Conservation (phyloP, 1,284 basidiomycete genomes). For the Tylopilus sp. region DNA sequence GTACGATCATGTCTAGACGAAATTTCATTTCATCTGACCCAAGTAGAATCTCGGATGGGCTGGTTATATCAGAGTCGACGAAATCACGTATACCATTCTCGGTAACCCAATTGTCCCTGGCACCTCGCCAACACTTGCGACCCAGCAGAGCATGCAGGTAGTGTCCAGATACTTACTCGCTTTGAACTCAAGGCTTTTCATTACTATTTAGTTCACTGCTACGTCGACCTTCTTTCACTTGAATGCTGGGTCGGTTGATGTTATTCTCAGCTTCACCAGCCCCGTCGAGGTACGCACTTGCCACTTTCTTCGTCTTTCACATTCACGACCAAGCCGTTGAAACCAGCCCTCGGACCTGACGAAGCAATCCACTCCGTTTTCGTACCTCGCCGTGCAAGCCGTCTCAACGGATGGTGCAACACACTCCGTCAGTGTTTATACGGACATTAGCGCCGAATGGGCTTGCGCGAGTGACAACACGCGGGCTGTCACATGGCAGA, state of each 20-base stretch:
- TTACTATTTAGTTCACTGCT: conserved; percentile 62
- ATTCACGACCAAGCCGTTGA: neutral
- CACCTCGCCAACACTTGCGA: conserved; percentile 54
- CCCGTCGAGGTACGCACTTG: conserved; percentile 64
- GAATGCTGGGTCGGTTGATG: conserved; percentile 70
- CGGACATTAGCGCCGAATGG: conserved; percentile 77
- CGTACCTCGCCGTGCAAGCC: conserved; percentile 69
- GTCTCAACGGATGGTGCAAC: conserved; percentile 63
- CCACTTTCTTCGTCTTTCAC: neutral
- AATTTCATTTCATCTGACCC: conserved; percentile 13
- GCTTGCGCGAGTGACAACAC: conserved; percentile 67
- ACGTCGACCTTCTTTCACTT: conserved; percentile 72
- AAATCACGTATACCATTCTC: conserved; percentile 67
- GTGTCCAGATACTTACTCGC: conserved; percentile 1
- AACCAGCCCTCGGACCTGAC: conserved; percentile 64
- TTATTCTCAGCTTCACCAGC: conserved; percentile 74
- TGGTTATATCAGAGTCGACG: conserved; percentile 72
- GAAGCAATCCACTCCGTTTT: conserved; percentile 70
- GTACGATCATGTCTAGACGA: conserved; percentile 45
- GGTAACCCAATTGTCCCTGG: conserved; percentile 62
- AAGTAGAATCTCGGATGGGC: conserved; percentile 73
- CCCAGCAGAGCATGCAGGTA: conserved; percentile 67
- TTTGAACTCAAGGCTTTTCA: conserved; percentile 9
- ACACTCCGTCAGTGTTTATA: conserved; percentile 71
- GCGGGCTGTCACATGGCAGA: conserved; percentile 65